Percentiles rank a stretch among this genome's conserved stretches.
Evolutionary conservation across 2,329 filamentous ascomycete species (phyloP).

Genomic region (Pyrenophora graminea): DNA sequence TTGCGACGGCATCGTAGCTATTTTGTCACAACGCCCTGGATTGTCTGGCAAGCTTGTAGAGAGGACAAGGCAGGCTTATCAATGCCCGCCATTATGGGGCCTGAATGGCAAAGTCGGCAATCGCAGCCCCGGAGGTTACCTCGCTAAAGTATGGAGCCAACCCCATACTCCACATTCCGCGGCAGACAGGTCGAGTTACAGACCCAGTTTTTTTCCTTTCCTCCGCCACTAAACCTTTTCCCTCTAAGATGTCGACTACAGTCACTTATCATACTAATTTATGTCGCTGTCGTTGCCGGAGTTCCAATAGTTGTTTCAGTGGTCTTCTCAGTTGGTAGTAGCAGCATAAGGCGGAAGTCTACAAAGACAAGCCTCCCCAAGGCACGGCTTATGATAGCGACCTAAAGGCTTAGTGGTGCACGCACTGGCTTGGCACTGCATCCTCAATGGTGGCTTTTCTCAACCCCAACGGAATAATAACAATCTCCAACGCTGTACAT

Average conservation of each 20-base stretch:
- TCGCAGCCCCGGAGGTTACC: not conserved
- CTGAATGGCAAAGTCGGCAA: slow-evolving; percentile 6
- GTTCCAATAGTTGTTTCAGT: not conserved
- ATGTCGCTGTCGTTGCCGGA: not conserved
- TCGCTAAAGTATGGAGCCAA: slow-evolving; percentile 9
- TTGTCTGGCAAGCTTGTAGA: not conserved
- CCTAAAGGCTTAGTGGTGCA: slow-evolving; percentile 11
- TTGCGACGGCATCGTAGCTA: slow-evolving; percentile 9
- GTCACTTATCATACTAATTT: too few relatives aligned
- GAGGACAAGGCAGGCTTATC: slow-evolving; percentile 4
- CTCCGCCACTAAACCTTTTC: slow-evolving; percentile 8
- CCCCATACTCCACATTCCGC: slow-evolving; percentile 12
- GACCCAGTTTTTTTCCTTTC: slow-evolving; percentile 10
- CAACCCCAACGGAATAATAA: slow-evolving; percentile 5
- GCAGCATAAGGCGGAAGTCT: slow-evolving; percentile 1
- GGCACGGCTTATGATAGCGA: slow-evolving; percentile 3
- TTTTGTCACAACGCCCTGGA: slow-evolving; percentile 2
- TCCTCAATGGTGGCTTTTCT: slow-evolving; percentile 13
- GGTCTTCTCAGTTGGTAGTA: not conserved
- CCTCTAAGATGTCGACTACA: not conserved
- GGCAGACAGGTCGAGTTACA: not conserved
- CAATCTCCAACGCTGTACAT: slow-evolving; percentile 5
- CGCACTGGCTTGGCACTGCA: slow-evolving; percentile 1
- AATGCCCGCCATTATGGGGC: not conserved
- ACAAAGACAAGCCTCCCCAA: slow-evolving; percentile 7